Evolutionary conservation across 2,329 filamentous ascomycete species (phyloP), one percentile per base, ranked within the genome.

Genomic region (Beauveria rudraprayagi): DNA sequence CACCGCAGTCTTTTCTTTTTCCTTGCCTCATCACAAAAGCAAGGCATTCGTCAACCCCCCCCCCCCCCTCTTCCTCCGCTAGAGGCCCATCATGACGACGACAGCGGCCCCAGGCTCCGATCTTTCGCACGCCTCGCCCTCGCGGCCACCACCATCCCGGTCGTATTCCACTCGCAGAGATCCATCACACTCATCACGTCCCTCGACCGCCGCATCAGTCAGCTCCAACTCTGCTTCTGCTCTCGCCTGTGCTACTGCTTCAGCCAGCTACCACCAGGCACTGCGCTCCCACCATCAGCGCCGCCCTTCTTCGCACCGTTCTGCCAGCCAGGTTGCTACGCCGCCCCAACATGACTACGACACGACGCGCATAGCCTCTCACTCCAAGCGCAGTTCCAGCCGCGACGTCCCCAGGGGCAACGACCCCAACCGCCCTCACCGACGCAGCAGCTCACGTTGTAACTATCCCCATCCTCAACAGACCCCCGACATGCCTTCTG

Each of bases 281-380:
- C 37, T 24, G 34, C 69, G 68, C 63, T 71, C 71, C 63, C 76
- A 71, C 59, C 73, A 75, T 66, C 74, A 73, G 62, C 73, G 71
- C 65, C 73, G 70, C 67, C 65, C 76, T 41, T 77, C 76, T 28
- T 75, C 76, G 47, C 71, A 74, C 61, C 76, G 75, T 64, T 73
- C 76, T 63, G 68, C 74, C 53, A 76, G 78, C 64, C 75, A 81
- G 61, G 67, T 75, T 48, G 67, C 75, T 47, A 67, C 76, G 57
- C 76, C 77, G 60, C 57, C 41, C 24, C 85, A 88, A 69, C 81
- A 87, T 73, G 90, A 94, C 75, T 87, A 86, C 78, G 90, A 93
- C 76, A 82, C 86, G 68, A 79, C 82, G 68, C 87, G 87, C 77
- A 74, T 89, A 77, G 82, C 84, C 68, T 78, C 82, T 59, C 77